A percentile compares a stretch with the other conserved stretches of the same genome.
Evolutionary conservation across 1,139 yeast genomes (phyloP).

Genomic region (Candida neerlandica): DNA sequence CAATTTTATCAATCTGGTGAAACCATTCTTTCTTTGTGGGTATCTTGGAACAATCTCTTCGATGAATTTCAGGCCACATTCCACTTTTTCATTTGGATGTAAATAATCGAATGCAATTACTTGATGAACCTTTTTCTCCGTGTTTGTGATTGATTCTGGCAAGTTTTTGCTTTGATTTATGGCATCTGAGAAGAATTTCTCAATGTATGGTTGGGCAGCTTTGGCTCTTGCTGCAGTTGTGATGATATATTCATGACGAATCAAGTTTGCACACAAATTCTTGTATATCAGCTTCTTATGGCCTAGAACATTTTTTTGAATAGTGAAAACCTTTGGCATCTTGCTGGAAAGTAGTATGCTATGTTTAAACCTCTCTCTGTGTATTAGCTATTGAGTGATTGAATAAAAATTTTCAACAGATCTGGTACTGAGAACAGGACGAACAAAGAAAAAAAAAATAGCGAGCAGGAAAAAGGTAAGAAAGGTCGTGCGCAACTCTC

Average conservation of each 20-base stretch:
- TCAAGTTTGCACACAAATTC: slow-evolving; percentile 47
- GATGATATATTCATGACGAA: slow-evolving; percentile 49
- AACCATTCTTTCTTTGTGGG: slow-evolving; percentile 69
- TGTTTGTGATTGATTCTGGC: slow-evolving; percentile 17
- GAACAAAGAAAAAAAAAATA: neutral
- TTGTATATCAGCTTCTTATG: slow-evolving; percentile 50
- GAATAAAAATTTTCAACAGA: slow-evolving; percentile 5
- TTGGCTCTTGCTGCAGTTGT: slow-evolving; percentile 51
- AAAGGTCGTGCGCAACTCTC: neutral
- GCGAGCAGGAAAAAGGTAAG: neutral
- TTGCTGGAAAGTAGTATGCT: neutral
- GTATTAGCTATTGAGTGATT: neutral
- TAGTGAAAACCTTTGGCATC: slow-evolving; percentile 49
- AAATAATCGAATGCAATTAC: slow-evolving; percentile 36
- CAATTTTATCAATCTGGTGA: slow-evolving; percentile 79
- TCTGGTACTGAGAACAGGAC: neutral
- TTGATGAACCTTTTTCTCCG: slow-evolving; percentile 22
- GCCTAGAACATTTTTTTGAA: slow-evolving; percentile 47
- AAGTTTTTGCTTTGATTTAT: slow-evolving; percentile 23
- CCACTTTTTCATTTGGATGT: slow-evolving; percentile 43
- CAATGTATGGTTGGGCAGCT: slow-evolving; percentile 48
- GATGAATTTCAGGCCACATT: slow-evolving; percentile 59
- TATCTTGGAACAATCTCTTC: slow-evolving; percentile 68
- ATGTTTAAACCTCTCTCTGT: neutral
- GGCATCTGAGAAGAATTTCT: slow-evolving; percentile 39